Base-by-base conservation (phyloP, 192 early-diverging fungal species). In the Entomortierella lignicola region DNA sequence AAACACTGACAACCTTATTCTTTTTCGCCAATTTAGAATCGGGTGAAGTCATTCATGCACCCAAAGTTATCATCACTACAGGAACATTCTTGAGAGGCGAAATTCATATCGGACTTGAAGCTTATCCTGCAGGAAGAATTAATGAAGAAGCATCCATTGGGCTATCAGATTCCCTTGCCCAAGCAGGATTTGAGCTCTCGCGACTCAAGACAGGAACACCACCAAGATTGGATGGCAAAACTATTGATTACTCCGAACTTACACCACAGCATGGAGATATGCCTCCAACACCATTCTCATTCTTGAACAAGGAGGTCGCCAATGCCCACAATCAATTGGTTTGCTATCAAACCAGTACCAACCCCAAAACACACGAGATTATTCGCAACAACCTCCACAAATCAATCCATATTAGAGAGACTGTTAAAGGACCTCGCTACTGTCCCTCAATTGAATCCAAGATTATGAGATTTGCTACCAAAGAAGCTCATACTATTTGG, bases 131-230 rank as follows among this genome's bases (percentile, higher is more conserved):
- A 8, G 93, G 93, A 8, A 86, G 93, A 37, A 91, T 89, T 27
- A 85, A 83, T 50, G 93, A 95, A 64, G 87, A 89, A 1, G 89
- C 93, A 12, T 91, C 92, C 13, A 85, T 90, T 39, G 92, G 91
- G 3, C 75, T 95, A n/a, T 92, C 93, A 1, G 86, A 91, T 47
- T 93, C 93, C 27, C 73, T 95, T 17, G 85, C 84, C 25, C 75
- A 85, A 18, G 93, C 93, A 26, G 93, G 92, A 6, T 95, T 95
- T 60, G 85, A 85, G 41, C 86, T 95, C 31, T 89, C 90, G 1
- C 70, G 93, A n/a, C 86, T 95, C 70, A 95, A 95, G 75, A 95
- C 93, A n/a, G 93, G 93, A 23, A 95, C 93, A 12, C 93, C 93
- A 30, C 89, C 93, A 15, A 73, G 93, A 56, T 81, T 95, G 43